Evolutionary conservation across 2,329 filamentous ascomycete species (phyloP), one percentile per base, ranked within the genome.

Genomic region (Eutypella sp.): DNA sequence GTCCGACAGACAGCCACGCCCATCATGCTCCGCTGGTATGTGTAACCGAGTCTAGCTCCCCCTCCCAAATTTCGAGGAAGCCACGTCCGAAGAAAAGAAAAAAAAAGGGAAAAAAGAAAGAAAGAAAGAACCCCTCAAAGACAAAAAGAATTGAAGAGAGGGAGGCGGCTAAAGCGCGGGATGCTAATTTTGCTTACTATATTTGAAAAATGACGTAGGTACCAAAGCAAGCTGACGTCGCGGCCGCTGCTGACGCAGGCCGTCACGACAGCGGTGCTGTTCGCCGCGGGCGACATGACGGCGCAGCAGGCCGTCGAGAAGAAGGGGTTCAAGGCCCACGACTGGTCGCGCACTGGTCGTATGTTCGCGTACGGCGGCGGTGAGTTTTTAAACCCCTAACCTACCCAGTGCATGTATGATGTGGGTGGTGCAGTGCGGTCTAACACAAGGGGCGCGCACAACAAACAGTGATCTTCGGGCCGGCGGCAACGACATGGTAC

Each of bases 271-370:
- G 87, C 89, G 41, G 79, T 97, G 48, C 84, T 99, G 52, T 99
- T 97, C 66, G 91, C 87, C 47, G 88, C 90, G 13, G 93, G 93
- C 59, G 93, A 99, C 71, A 76, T 86, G 49, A 84, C 95, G 55
- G 89, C 93, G 31, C 93, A 99, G 70, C 92, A 97, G 70, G 75
- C 82, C 29, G 87, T 99, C 48, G 92, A 97, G 71, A 84, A 82
- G 66, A 84, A 78, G 60, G 91, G 90, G 16, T 55, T 87, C 22
- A 70, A 84, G 56, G 85, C 87, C 54, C 92, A 99, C 66, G 85
- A 92, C 60, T 57, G 82, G 31, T 70, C 72, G 23, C 80, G 88
- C 44, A 91, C 87, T 24, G 83, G 76, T 10, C 83, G 88, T 57
- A 93, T 95, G 88, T 82, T 82, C 37, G 70, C 85, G 48, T 93